Base-by-base conservation (phyloP, 345 rosid genomes). In the Trapa incisa region DNA sequence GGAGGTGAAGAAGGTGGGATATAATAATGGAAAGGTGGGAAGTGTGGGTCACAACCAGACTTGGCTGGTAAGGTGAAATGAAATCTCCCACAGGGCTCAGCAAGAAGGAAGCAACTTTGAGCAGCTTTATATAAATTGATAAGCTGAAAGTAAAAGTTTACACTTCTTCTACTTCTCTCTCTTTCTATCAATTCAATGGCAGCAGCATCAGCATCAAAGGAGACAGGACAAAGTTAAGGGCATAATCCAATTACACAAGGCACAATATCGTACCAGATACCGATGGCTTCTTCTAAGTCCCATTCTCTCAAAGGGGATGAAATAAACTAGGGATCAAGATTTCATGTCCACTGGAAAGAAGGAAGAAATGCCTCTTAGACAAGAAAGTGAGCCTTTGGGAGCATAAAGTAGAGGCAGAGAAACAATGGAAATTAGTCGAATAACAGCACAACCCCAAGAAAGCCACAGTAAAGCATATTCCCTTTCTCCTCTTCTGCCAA, bases 311-410 rank as follows among this genome's bases (percentile, higher is more conserved):
- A 8, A 32, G 35, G 14, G 37, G 38, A 38, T 37, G 16, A 37
- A 48, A 15, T 22, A 1, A 37, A 17, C 16, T 50, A 9, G 36
- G 57, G 58, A 67, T 52, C 37, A 67, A 32, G 37, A 58, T 32
- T 22, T 11, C 47, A 63, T 69, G 76, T 78, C 78, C 70, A 71
- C 71, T 70, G 80, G 78, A 80, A 79, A 73, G 77, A 77, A 73
- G 78, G 65, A 80, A 68, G 84, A 81, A 82, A 76, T 82, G 76
- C 77, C 70, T 76, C 80, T 42, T 61, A 57, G 84, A 85, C 86
- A 84, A 71, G 87, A 92, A 86, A 86, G 91, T 81, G 91, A 86
- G 75, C 78, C 90, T 92, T 89, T 89, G 87, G 86, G 92, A 84
- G 91, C 81, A 92, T 89, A 92, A 87, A 92, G 95, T 79, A 73